These are phyloP conservation scores for Ganoderma lucidum DNA, from an alignment of 1,284 basidiomycete species.

Conservation along the genomic window DNA sequence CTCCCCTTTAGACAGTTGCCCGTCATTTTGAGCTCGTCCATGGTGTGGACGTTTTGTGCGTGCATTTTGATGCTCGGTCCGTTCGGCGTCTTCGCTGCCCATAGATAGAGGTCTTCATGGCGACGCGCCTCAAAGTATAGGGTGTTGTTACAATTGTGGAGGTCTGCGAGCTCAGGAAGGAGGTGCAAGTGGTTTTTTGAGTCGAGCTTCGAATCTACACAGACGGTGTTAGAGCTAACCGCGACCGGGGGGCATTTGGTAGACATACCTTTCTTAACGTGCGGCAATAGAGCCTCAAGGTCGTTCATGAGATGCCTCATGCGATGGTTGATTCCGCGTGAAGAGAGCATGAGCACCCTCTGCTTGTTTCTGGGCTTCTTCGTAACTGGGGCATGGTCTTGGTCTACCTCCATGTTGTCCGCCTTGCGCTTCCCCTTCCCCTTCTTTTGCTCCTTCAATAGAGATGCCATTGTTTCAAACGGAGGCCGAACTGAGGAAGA, in stretches of 20 bases:
- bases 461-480: conserved; percentile 61
- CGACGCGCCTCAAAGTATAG: conserved; percentile 97
- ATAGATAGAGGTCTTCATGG: conserved; percentile 96
- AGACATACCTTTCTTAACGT: conserved; percentile 92
- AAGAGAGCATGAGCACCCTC: conserved; percentile 91
- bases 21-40: conserved; percentile 99
- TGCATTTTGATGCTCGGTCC: conserved; percentile 98
- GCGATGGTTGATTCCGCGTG: conserved; percentile 93
- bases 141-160: conserved; percentile 98
- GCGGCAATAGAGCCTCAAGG: conserved; percentile 89
- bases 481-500: neutral
- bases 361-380: conserved; percentile 83
- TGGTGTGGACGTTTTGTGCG: conserved; percentile 98
- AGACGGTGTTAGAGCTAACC: neutral
- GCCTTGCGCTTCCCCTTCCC: conserved; percentile 68
- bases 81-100: conserved; percentile 97
- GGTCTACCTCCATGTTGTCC: conserved; percentile 62
- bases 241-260: neutral
- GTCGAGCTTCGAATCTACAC: conserved; percentile 92
- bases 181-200: conserved; percentile 95
- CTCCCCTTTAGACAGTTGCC: conserved; percentile 98
- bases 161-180: conserved; percentile 96
- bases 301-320: conserved; percentile 99
- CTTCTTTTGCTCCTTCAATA: conserved; percentile 71
- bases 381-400: conserved; percentile 43